phyloP scores from a whole-genome alignment of 371 early-diverging fungal species.

The Apophysomyces trapeziformis region DNA sequence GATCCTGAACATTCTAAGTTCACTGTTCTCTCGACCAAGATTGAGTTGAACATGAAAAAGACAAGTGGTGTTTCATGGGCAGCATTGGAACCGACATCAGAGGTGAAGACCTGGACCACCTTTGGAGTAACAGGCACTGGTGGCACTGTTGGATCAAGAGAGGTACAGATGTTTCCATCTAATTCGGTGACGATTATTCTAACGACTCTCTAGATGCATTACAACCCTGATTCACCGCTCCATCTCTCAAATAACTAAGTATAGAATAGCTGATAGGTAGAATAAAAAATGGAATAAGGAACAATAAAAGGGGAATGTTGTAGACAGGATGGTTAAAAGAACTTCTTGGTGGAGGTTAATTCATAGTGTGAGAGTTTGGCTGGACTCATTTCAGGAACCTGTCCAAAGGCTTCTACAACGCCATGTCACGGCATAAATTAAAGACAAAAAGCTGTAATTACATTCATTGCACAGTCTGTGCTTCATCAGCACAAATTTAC shows the following conservation, averaged over 20 bases:
- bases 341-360: too few species aligned
- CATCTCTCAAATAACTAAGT: slow-evolving; percentile 15
- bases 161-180: slow-evolving; percentile 33
- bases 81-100: slow-evolving; percentile 70
- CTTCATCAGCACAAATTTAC: too few species aligned
- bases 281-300: background rate
- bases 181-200: background rate
- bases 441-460: too few species aligned
- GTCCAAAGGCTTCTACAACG: too few species aligned
- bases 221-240: slow-evolving; percentile 38
- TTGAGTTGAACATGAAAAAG: slow-evolving; percentile 86
- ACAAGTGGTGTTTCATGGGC: slow-evolving; percentile 88
- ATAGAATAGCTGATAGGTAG: background rate
- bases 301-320: background rate
- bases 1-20: slow-evolving; percentile 69
- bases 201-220: slow-evolving; percentile 26
- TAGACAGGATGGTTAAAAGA: background rate
- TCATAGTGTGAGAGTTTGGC: too few species aligned
- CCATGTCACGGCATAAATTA: too few species aligned
- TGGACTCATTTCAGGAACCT: too few species aligned
- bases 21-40: slow-evolving; percentile 82
- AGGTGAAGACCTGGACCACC: slow-evolving; percentile 79
- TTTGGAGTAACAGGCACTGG: slow-evolving; percentile 80
- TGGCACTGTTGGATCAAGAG: slow-evolving; percentile 62
- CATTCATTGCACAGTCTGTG: too few species aligned